Base-by-base conservation (phyloP, 139 green algal species). In the Trebouxia sp. region DNA sequence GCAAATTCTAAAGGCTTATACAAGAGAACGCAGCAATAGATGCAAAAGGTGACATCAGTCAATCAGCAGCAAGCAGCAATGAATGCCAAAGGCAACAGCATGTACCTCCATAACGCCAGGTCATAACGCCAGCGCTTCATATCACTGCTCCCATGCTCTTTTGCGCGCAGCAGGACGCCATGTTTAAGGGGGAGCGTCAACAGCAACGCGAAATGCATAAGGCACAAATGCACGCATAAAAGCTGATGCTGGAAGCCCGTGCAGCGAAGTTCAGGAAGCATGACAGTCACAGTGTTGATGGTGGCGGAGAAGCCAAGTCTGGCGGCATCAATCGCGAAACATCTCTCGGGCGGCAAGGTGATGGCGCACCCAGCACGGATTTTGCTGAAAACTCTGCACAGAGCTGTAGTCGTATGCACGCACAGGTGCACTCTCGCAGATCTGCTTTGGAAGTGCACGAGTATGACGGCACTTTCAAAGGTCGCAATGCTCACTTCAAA, bases 271-370 rank as follows among this genome's bases (percentile, higher is more conserved):
- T 41, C 12, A 24, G 32, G 12, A 5, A 3, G 37, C 6, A 81
- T 81, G 76, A 51, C 58, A 1, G 45, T 80, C 11, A 88, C 47
- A 1, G 90, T 97, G 24, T 55, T 97, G 12, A 94, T 94, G 89
- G 94, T 97, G 14, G 94, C 94, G 26, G 94, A 98, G 81, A 98
- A 98, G 86, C 94, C 94, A 3, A 90, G 76, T 11, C 72, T 98
- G 50, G 90, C 93, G 9, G 55, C 79, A 17, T 89, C 90, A 5
- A 97, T 97, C 35, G 89, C 94, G 0, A 62, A 89, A 10, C 86
- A 95, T n/a, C 84, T 98, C 0, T 92, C 89, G 17, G 67, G 89
- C 8, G 89, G 89, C 14, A 79, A 88, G 80, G 89, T 90, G 15
- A n/a, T 10, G 14, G 24, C 8, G 65, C 10, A 45, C 32, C 30